Evolutionary conservation across 2,329 filamentous ascomycete genomes (phyloP), one percentile per base, ranked within the genome.

Genomic region (Colletotrichum graminicola): DNA sequence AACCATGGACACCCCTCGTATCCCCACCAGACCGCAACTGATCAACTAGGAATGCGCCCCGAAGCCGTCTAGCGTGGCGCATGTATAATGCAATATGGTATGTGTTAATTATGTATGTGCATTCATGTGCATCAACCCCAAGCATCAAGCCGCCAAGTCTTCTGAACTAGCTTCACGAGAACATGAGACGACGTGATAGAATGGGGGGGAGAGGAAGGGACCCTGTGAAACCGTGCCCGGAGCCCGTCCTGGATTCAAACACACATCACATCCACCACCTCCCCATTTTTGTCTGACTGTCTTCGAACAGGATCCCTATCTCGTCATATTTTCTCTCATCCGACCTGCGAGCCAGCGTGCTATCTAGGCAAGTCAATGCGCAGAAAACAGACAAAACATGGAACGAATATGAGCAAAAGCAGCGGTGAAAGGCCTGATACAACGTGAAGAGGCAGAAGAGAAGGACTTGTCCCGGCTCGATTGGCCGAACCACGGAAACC

Each of bases 11-110:
- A 52, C 7, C 16, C 23, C 23, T 52, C 49, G 29, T 29, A 41
- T 60, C 52, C 23, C 57, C 45, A 62, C 57, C 39, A 67, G 69
- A 68, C 66, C 59, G 65, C 68, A 67, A 70, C 67, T 70, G 67
- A 70, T 70, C 63, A 62, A 49, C 67, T 23, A 23, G 21, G 26
- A 32, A 29, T 49, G 29, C 62, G 34, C 1, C 64, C 57, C 34
- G 39, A 67, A 71, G 21, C 51, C 67, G 51, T 34, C 57, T 67
- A 71, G 57, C 67, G 64, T 5, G 23, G 23, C 23, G 26, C 49
- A 52, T 51, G 47, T 51, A 23, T 12, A 23, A 10, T 47, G 21
- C 21, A 47, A n/a, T 47, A 23, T 23, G 45, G 21, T 3, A 47
- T 47, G 45, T 47, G 11, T 8, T 47, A 11, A 4, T 23, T 23